Evolutionary conservation across 1,139 yeast genomes (phyloP), one percentile per base, ranked within the genome.

Genomic region (Kodamaea derodonti): DNA sequence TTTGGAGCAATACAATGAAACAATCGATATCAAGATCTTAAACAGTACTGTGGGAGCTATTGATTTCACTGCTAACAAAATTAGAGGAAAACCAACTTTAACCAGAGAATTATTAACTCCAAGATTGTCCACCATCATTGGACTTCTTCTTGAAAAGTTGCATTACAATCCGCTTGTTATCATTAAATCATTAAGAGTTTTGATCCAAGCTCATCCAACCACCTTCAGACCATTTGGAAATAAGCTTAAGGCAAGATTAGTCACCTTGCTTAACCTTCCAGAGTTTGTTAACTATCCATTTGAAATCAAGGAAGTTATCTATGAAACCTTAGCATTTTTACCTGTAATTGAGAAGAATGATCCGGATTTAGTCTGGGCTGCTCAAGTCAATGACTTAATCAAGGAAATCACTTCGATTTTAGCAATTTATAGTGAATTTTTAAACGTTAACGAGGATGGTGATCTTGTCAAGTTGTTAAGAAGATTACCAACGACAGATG

Each of bases 61-160:
- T 36, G 62, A 69, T 41, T 57, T 57, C 14, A 49, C 84, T 17
- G 74, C 82, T 47, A 59, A 65, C 28, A 62, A 68, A 30, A 81
- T 85, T 38, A 75, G 84, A 55, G 94, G 88, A 2, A 88, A 88
- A 51, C 87, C 95, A 2, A 80, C 90, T 1, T 66, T 90, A 32
- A 82, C 95, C 2, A 74, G 97, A 54, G 96, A 88, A 49, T 67
- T 84, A 6, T 70, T 88, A 39, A 85, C 95, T 1, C 95, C 97
- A 3, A 80, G 80, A 45, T 63, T 90, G 35, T 78, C 87, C 10
- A 63, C 69, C 3, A 76, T 84, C 29, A 74, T 85, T 37, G 66
- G 76, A 14, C 59, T 74, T 5, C 67, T 82, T 43, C 52, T 85
- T 37, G 74, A 65, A 14, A 57, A 65, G 37, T 52, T 79, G 16